Percentiles rank a stretch among this genome's conserved stretches.
Evolutionary conservation across 257 asterid species (phyloP).

Genomic region (Knoxia roxburghii): DNA sequence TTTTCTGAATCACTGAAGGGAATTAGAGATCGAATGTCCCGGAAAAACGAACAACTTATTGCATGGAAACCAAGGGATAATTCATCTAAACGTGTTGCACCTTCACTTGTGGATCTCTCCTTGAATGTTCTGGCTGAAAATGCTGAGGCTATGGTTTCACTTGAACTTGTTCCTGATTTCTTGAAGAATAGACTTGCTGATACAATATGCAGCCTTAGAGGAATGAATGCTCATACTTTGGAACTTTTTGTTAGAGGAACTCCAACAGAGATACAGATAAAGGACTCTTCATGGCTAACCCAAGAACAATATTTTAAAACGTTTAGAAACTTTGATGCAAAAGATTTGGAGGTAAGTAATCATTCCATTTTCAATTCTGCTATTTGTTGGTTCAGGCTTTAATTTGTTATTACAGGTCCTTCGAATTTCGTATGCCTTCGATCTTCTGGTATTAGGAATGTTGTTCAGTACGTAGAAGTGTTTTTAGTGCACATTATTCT

Average conservation of each 20-base stretch:
- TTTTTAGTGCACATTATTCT: no score
- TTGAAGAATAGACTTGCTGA: constrained; percentile 48
- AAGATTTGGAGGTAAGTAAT: constrained; percentile 47
- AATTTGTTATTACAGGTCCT: background rate
- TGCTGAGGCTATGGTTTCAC: constrained; percentile 57
- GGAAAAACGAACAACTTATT: constrained; percentile 30
- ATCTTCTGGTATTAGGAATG: background rate
- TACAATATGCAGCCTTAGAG: constrained; percentile 47
- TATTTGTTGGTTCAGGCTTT: background rate
- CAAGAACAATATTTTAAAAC: constrained; percentile 43
- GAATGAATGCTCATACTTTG: constrained; percentile 38
- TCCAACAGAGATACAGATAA: constrained; percentile 62
- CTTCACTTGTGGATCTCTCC: constrained; percentile 61
- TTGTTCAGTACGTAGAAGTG: no score
- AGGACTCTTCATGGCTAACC: constrained; percentile 66
- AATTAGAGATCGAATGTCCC: constrained; percentile 35
- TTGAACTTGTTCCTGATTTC: constrained; percentile 49
- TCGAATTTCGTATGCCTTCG: background rate
- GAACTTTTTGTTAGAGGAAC: constrained; percentile 50
- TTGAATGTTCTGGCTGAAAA: constrained; percentile 52
- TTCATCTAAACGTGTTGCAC: constrained; percentile 23
- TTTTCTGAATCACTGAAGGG: constrained; percentile 52
- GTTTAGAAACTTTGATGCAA: constrained; percentile 34
- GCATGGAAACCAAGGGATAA: constrained; percentile 39
- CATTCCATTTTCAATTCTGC: constrained; percentile 8